Percentiles rank a stretch among this genome's conserved stretches.
Conservation (phyloP, 257 asterid species). For the Coffea eugenioides region DNA sequence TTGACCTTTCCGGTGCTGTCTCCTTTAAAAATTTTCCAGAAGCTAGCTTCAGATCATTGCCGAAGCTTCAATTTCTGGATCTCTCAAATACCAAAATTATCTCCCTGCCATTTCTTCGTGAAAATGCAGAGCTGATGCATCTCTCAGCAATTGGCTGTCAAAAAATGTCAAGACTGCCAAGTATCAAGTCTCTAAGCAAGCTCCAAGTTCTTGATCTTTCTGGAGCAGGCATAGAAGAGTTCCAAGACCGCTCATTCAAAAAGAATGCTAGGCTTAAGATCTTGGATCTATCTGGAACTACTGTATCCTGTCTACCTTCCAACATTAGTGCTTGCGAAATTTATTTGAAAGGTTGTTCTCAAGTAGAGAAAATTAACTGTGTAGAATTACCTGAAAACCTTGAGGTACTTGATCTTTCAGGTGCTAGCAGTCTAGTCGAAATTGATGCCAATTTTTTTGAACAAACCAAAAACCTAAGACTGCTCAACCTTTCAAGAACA, state of each 20-base stretch:
- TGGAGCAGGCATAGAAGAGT: conserved; percentile 21
- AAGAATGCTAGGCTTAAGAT: conserved; percentile 5
- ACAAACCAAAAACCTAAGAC: conserved; percentile 3
- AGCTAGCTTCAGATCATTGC: conserved; percentile 11
- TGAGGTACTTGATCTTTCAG: conserved; percentile 24
- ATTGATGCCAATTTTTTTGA: conserved; percentile 12
- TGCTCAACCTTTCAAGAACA: conserved; percentile 21
- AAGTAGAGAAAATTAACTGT: conserved; percentile 1
- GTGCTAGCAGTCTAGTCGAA: conserved; percentile 15
- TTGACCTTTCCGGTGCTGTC: conserved; percentile 30
- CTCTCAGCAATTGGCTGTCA: conserved; percentile 12
- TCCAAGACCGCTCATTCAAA: conserved; percentile 18
- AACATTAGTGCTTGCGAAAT: conserved; percentile 4
- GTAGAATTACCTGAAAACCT: conserved; percentile 8
- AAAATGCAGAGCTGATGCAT: conserved; percentile 12
- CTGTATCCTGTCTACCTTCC: conserved; percentile 1
- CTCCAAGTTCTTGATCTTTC: conserved; percentile 25
- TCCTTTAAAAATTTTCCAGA: conserved; percentile 17
- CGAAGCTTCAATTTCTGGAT: conserved; percentile 21
- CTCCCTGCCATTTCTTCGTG: conserved; percentile 13
- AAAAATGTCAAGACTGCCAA: conserved; percentile 13
- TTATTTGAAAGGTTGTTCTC: conserved; percentile 14
- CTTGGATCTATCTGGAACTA: conserved; percentile 6
- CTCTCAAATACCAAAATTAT: conserved; percentile 14
- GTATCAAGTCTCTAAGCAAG: conserved; percentile 12